These are phyloP conservation scores for Diplocarpon mali DNA, from an alignment of 2,329 filamentous ascomycete species.

Conservation along the genomic window DNA sequence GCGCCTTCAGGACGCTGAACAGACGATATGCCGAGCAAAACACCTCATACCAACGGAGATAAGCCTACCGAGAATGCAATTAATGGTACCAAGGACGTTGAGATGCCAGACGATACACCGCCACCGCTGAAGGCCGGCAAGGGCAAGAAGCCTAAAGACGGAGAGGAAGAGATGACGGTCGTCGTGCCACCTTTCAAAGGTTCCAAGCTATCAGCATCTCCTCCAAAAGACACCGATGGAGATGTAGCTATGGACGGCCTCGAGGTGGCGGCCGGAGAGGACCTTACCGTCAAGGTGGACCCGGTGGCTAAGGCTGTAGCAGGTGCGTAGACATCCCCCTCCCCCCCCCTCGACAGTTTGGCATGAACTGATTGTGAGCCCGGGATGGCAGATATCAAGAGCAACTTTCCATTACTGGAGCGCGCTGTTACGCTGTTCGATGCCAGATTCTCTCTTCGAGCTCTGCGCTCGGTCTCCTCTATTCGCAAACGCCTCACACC, in stretches of 20 bases:
- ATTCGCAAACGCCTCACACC: conserved; percentile 83
- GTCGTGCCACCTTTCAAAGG: conserved; percentile 65
- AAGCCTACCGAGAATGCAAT: conserved; percentile 58
- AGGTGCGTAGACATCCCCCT: conserved; percentile 35
- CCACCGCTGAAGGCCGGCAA: conserved; percentile 49
- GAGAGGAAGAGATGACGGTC: conserved; percentile 70
- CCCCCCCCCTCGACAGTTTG: not conserved
- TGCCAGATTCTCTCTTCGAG: conserved; percentile 85
- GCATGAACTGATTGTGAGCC: conserved; percentile 10
- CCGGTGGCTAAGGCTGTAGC: conserved; percentile 47
- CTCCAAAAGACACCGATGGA: conserved; percentile 50
- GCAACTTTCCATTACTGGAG: conserved; percentile 84
- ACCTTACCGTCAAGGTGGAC: conserved; percentile 43
- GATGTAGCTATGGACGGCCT: conserved; percentile 61
- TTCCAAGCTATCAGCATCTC: conserved; percentile 44
- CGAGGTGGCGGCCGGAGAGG: conserved; percentile 20
- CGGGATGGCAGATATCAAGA: conserved; percentile 67
- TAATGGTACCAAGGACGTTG: conserved; percentile 55
- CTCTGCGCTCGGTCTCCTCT: conserved; percentile 88
- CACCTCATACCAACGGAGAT: conserved; percentile 54
- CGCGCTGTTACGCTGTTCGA: conserved; percentile 90
- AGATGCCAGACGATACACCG: conserved; percentile 55
- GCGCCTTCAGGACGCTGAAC: conserved; percentile 18
- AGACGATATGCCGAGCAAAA: conserved; percentile 56
- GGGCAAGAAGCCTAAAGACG: conserved; percentile 57